phyloP scores from a whole-genome alignment of 768 basidiomycete species.

The Melanogaster broomeanus region DNA sequence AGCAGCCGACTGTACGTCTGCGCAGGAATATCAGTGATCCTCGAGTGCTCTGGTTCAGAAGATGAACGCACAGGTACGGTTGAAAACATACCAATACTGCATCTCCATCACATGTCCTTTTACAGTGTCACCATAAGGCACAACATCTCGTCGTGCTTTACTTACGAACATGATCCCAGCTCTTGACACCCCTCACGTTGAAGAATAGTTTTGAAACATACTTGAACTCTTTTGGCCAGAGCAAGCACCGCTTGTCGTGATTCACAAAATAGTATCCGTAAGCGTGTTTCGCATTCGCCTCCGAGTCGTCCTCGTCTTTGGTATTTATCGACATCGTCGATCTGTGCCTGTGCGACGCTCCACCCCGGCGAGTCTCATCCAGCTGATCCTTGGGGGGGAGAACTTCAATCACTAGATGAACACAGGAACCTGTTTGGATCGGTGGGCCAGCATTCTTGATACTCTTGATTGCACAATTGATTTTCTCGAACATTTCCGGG shows the following conservation, averaged over 20 bases:
- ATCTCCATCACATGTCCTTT: slow-evolving; percentile 21
- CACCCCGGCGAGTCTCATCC: slow-evolving; percentile 29
- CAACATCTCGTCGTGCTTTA: not conserved
- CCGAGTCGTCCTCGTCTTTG: slow-evolving; percentile 11
- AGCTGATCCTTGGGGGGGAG: not conserved
- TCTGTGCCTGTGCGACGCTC: too few species aligned
- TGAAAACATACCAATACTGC: slow-evolving; percentile 21
- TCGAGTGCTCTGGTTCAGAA: not conserved
- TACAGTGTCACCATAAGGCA: not conserved
- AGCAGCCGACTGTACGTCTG: not conserved
- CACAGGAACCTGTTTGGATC: slow-evolving; percentile 7
- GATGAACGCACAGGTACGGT: not conserved
- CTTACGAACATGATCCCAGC: slow-evolving; percentile 43
- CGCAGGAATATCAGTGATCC: not conserved
- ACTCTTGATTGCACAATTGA: slow-evolving; percentile 27
- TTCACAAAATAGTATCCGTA: slow-evolving; percentile 48
- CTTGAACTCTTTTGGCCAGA: slow-evolving; percentile 47
- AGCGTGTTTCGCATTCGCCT: slow-evolving; percentile 3
- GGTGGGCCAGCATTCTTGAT: slow-evolving; percentile 23
- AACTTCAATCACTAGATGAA: not conserved
- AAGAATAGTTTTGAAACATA: slow-evolving; percentile 31
- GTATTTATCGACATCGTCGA: too few species aligned
- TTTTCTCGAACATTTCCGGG: slow-evolving; percentile 19
- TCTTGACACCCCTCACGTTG: slow-evolving; percentile 39
- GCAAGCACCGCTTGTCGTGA: slow-evolving; percentile 42